Percentiles rank a stretch among this genome's conserved stretches.
Evolutionary conservation across 1,284 basidiomycete species (phyloP).

Genomic region (Puccinia horiana): DNA sequence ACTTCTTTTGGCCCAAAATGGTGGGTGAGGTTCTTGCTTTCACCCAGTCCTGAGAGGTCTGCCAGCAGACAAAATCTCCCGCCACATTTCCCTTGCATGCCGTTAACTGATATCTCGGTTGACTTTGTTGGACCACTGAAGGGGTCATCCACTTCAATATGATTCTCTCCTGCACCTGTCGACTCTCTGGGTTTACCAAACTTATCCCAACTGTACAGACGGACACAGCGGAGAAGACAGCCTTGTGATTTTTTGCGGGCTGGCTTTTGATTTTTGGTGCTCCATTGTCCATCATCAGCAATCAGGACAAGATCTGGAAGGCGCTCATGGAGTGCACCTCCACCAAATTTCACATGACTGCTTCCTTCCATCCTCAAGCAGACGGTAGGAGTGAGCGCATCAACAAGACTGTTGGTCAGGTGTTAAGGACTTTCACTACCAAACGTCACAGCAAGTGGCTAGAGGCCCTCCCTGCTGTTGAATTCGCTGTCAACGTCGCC

Average conservation of each 20-base stretch:
- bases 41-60: constrained; percentile 28
- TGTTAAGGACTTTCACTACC: constrained; percentile 44
- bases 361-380: constrained; percentile 53
- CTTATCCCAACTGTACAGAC: not conserved
- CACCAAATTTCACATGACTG: not conserved
- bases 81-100: constrained; percentile 23
- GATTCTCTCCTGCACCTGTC: not conserved
- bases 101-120: constrained; percentile 35
- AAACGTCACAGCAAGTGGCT: too few relatives aligned
- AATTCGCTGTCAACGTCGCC: constrained; percentile 49
- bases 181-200: not conserved
- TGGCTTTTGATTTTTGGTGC: constrained; percentile 47
- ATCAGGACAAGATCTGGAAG: constrained; percentile 55
- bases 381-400: constrained; percentile 51
- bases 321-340: constrained; percentile 41
- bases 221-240: not conserved
- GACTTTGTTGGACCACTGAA: constrained; percentile 14
- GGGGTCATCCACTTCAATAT: not conserved
- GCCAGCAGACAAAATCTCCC: constrained; percentile 48
- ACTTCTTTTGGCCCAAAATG: constrained; percentile 62
- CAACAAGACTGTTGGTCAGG: constrained; percentile 57
- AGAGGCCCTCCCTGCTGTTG: too few relatives aligned
- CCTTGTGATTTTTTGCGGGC: not conserved
- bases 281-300: constrained; percentile 52
- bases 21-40: not conserved